Percentiles rank a stretch among this genome's conserved stretches.
These are phyloP conservation scores for Aurifilum marmelostoma DNA, from an alignment of 2,329 filamentous ascomycete genomes.

Conservation along the genomic window DNA sequence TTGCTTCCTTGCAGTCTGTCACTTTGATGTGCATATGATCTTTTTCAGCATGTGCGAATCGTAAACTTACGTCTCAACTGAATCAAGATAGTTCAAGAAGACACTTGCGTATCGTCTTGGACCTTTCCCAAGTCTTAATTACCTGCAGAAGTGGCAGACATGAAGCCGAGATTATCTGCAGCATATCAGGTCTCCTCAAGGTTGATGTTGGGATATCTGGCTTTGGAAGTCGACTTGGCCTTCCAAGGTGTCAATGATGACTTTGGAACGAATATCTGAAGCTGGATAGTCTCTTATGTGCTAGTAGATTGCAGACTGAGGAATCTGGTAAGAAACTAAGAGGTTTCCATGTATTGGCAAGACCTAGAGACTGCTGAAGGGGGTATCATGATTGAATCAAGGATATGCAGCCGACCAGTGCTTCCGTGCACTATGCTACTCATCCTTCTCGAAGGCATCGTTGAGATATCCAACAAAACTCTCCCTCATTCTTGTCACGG, in stretches of 20 bases:
- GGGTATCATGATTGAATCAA: slow-evolving; percentile 25
- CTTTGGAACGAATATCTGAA: no score
- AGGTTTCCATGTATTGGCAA: not conserved
- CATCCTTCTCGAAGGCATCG: slow-evolving; percentile 64
- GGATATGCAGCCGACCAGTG: not conserved
- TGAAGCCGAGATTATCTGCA: no score
- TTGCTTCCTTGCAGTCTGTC: not conserved
- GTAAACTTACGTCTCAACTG: no score
- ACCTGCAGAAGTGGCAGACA: no score
- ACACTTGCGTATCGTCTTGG: no score
- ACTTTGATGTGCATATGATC: not conserved
- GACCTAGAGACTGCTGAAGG: not conserved
- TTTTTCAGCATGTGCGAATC: not conserved
- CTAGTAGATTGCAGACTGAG: not conserved
- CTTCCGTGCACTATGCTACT: slow-evolving; percentile 37
- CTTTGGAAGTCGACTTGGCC: no score
- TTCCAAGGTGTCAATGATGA: no score
- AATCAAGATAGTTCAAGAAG: no score
- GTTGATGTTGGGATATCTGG: no score
- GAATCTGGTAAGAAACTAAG: not conserved
- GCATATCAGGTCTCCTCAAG: no score
- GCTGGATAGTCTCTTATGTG: not conserved
- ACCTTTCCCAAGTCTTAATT: no score
- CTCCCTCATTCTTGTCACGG: slow-evolving; percentile 59
- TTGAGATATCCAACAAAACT: slow-evolving; percentile 71